phyloP scores from a whole-genome alignment of 352 stramenopile genomes.

The Phytophthora macrochlamydospora region DNA sequence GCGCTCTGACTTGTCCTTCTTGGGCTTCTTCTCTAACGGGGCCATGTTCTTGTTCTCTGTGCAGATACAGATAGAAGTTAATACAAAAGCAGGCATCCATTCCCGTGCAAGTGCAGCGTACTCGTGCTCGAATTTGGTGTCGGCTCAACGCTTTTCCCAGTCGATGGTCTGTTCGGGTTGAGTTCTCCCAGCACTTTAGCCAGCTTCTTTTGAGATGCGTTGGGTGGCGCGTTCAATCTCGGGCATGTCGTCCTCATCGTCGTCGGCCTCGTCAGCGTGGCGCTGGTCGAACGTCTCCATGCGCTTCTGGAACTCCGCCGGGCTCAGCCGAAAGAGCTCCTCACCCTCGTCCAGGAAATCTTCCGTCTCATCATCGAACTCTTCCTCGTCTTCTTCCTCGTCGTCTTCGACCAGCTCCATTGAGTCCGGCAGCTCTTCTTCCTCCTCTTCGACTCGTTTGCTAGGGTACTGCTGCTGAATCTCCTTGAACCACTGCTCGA shows the following conservation, averaged over 20 bases:
- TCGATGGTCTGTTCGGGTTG: slow-evolving; percentile 38
- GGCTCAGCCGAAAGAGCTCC: slow-evolving; percentile 64
- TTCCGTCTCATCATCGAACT: slow-evolving; percentile 59
- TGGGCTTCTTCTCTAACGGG: slow-evolving; percentile 75
- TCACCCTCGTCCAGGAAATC: slow-evolving; percentile 78
- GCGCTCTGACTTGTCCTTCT: slow-evolving; percentile 62
- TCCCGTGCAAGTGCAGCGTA: slow-evolving; percentile 22
- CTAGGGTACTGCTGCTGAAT: slow-evolving; percentile 48
- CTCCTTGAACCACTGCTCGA: slow-evolving; percentile 52
- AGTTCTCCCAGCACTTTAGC: slow-evolving; percentile 74
- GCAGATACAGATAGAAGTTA: slow-evolving; percentile 2
- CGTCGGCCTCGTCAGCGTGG: slow-evolving; percentile 34
- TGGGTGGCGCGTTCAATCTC: slow-evolving; percentile 69
- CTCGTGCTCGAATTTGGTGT: slow-evolving; percentile 50
- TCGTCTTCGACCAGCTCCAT: slow-evolving; percentile 40
- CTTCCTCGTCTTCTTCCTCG: slow-evolving; percentile 39
- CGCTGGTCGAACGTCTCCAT: slow-evolving; percentile 58
- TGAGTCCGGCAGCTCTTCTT: slow-evolving; percentile 27
- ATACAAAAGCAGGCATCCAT: background rate
- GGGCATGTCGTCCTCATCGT: slow-evolving; percentile 28
- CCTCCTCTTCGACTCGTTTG: slow-evolving; percentile 15
- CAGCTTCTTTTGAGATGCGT: slow-evolving; percentile 74
- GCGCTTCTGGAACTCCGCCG: slow-evolving; percentile 66
- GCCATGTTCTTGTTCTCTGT: slow-evolving; percentile 73
- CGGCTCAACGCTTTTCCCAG: slow-evolving; percentile 54